Base-by-base conservation (phyloP, 2,329 filamentous ascomycete genomes). In the Scortechinia acanthostroma region DNA sequence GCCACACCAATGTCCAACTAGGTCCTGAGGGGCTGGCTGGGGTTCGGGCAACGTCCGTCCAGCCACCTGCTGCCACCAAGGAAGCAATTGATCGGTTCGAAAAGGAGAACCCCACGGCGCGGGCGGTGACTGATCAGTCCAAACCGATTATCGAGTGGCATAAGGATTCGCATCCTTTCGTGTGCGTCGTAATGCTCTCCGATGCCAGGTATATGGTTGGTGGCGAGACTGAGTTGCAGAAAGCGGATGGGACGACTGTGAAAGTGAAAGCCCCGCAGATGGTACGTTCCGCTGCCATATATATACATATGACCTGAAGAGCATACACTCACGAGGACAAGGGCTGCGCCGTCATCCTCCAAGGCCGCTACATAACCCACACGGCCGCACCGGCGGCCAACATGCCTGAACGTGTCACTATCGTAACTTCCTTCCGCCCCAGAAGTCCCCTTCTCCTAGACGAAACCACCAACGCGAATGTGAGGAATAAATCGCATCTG, bases 311-410 rank as follows among this genome's bases (percentile, higher is more conserved):
- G 25, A 10, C 25, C n/a, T n/a, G 10, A 10, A 30, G 10, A 30
- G 10, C n/a, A 10, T 30, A 30, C n/a, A 30, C 25, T 30, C 10
- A n/a, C 10, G n/a, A 30, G 25, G 10, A 10, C 25, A 30, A 10
- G 25, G 25, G 25, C n/a, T 30, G n/a, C 25, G 79, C 76, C 2
- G 76, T 83, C 1, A 68, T 85, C n/a, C 65, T 85, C 35, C 81
- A 86, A 57, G 82, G 81, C 15, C 70, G 80, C 19, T 83, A 85
- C 60, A 80, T 86, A 48, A 73, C 77, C 50, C 81, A 86, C 56
- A 71, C 77, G 48, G 82, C 80, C 1, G 66, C 83, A 16, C 73
- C 71, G 13, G 75, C 79, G 6, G 60, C 77, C 1, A 77, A 77
- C 16, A 68, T 68, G 3, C 69, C 70, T 20, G 81, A 85, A 58